phyloP scores from a whole-genome alignment of 192 early-diverging fungal species.

The Phycomyces blakesleeanus region DNA sequence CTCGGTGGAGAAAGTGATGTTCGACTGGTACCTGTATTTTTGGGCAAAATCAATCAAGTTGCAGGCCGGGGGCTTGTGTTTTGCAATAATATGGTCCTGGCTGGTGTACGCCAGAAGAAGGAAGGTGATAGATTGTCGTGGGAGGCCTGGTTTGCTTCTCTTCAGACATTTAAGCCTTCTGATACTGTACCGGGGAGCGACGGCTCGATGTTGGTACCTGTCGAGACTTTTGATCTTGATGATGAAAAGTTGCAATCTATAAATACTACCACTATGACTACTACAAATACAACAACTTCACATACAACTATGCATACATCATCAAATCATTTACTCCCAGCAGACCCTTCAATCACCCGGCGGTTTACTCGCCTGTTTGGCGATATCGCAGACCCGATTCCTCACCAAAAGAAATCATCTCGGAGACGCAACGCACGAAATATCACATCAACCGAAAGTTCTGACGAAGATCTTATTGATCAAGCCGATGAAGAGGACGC shows the following conservation, averaged over 20 bases:
- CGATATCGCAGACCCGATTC: neutral
- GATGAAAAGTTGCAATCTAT: too few species aligned
- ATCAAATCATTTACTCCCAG: too few species aligned
- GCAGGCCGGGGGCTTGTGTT: slow-evolving; percentile 19
- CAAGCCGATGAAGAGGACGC: slow-evolving; percentile 12
- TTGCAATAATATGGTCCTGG: slow-evolving; percentile 29
- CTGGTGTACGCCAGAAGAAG: slow-evolving; percentile 24
- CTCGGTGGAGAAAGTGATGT: slow-evolving; percentile 19
- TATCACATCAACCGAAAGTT: neutral
- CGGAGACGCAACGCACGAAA: neutral
- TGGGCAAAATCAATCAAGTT: slow-evolving; percentile 25
- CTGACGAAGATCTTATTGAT: neutral
- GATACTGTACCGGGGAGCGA: too few species aligned
- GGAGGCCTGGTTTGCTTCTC: slow-evolving; percentile 29
- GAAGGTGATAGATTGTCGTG: neutral
- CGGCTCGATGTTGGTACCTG: too few species aligned
- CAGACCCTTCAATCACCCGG: too few species aligned
- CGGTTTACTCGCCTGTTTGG: neutral
- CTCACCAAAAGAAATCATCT: neutral
- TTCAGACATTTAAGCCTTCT: slow-evolving; percentile 20
- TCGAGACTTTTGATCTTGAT: too few species aligned
- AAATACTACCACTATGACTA: too few species aligned
- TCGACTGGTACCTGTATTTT: slow-evolving; percentile 11
- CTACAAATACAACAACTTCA: too few species aligned
- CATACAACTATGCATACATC: too few species aligned